A percentile compares a stretch with the other conserved stretches of the same genome.
phyloP scores from a whole-genome alignment of 1,284 basidiomycete species.

The Rhizoctonia solani region DNA sequence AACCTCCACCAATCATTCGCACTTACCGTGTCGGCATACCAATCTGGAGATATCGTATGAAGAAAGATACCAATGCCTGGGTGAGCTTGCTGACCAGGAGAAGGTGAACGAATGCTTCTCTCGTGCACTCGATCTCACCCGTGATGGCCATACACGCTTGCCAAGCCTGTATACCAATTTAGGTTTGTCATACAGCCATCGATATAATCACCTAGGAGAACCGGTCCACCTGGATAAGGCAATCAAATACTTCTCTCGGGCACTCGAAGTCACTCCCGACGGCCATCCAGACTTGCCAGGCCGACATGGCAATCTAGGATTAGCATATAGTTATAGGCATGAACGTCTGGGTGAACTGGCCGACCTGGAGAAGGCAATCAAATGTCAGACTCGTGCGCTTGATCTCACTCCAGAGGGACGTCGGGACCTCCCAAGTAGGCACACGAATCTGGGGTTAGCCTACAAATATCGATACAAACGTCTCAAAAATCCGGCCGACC shows the following conservation, averaged over 20 bases:
- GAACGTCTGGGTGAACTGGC: neutral
- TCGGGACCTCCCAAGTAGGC: neutral
- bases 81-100: neutral
- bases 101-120: neutral
- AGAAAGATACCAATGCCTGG: neutral
- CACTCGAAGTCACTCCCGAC: neutral
- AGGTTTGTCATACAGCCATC: neutral
- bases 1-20: neutral
- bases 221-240: neutral
- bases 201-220: neutral
- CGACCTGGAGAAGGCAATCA: neutral
- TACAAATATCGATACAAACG: neutral
- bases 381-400: neutral
- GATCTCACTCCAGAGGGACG: neutral
- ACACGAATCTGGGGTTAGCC: neutral
- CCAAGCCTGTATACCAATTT: neutral
- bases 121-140: neutral
- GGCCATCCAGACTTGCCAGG: neutral
- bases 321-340: neutral
- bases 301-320: neutral
- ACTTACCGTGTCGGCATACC: neutral
- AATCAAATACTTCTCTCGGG: neutral
- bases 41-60: neutral
- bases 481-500: neutral
- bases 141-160: neutral